Base-by-base conservation (phyloP, 2,329 filamentous ascomycete species). In the Ophiocordyceps camponoti-floridani region DNA sequence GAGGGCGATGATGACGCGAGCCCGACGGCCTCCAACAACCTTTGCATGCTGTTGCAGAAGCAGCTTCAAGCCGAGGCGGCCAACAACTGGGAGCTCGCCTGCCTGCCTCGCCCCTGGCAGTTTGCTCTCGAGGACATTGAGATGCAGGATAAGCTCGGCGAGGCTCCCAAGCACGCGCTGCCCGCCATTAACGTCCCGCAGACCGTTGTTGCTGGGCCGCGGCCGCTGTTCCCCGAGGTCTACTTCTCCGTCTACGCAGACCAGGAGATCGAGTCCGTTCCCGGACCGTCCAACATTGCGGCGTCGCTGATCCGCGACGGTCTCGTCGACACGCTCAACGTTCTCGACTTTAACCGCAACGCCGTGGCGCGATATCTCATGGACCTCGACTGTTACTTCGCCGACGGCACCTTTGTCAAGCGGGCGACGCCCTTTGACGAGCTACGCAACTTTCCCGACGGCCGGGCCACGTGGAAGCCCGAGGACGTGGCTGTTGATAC, bases 401-500 rank as follows among this genome's bases (percentile, higher is more conserved):
- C 87, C 0, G 77, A 84, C 10, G 77, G 79, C 45, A 95, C 85
- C 1, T 98, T 98, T 60, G 80, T 94, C 46, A 94, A 94, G 65
- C 82, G 91, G 47, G 88, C 86, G 1, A 95, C 86, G 1, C 79
- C 87, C 0, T 95, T 94, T 55, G 91, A 98, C 60, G 82, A 87
- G 56, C 74, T 98, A 43, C 76, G 82, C 31, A 80, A 80, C 41
- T 70, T 81, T 16, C 76, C 77, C 31, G 65, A 65, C 1, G 72
- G 75, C 45, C 72, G 73, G 50, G 77, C 82, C 13, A 88, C 85
- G 0, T 98, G 91, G 89, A 98, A 98, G 62, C 87, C 91, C 0
- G 91, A 98, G 64, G 91, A 98, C 62, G 83, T 96, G 47, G 84
- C 84, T 3, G 86, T 98, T n/a, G 91, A 98, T 60, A 87, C 89